Evolutionary conservation across 495 filamentous ascomycete genomes (phyloP), one percentile per base, ranked within the genome.

Genomic region (Penicillium bovifimosum): DNA sequence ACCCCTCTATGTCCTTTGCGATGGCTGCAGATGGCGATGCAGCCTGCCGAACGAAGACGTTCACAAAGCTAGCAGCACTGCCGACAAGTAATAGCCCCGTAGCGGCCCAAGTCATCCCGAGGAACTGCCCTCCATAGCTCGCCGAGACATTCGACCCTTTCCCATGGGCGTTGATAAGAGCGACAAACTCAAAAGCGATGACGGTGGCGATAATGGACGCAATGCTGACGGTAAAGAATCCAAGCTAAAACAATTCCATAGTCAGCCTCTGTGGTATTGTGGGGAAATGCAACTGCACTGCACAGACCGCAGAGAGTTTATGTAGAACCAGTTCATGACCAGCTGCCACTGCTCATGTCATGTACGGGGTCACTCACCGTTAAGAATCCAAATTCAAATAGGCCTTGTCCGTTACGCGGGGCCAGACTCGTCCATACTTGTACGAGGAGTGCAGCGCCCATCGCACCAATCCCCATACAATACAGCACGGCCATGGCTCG

Each of bases 401-500:
- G 11, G 7, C 62, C 56, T 41, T 62, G 57, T 50, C 53, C 53
- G 27, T 32, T 8, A n/a, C 46, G 53, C 16, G 50, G 53, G 9
- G 47, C 26, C 2, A 62, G 29, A 13, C 52, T 11, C 16, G 51
- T 52, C 42, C 54, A 58, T 13, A 56, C 35, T 29, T 59, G 55
- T 2, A 68, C 59, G 3, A 90, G 36, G 35, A 89, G 65, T 5
- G 76, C 69, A 8, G 85, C 55, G 9, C 80, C 83, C 17, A 80
- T 72, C 13, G 84, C 69, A 5, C 69, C 81, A 32, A 82, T 76
- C 2, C 76, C 83, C 8, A 90, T 72, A 53, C 76, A 78, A 61
- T 88, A 88, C 46, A 91, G 66, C 29, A 87, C 71, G 48, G 84
- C 84, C 54, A 81, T 75, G 0, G 79, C 80, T 20, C 79, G 76